These are phyloP conservation scores for Daphne laureola DNA, from an alignment of 441 rosid genomes.

Conservation along the genomic window DNA sequence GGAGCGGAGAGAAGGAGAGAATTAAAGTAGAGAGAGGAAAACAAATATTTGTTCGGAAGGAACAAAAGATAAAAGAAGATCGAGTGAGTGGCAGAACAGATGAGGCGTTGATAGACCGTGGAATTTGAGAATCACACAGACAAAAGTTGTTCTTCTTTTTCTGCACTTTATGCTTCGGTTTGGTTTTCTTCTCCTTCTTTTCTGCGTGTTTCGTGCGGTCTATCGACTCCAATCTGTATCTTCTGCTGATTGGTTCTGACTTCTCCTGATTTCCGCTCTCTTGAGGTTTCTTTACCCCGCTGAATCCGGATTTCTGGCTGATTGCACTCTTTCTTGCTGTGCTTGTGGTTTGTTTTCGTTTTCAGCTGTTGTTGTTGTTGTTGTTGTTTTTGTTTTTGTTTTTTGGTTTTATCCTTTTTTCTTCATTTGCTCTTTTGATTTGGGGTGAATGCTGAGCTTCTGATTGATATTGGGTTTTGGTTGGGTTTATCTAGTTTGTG, in stretches of 20 bases:
- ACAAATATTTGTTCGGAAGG: slow-evolving; percentile 14
- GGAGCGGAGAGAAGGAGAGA: slow-evolving; percentile 13
- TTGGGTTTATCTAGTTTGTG: slow-evolving; percentile 7
- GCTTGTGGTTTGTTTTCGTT: too few relatives aligned
- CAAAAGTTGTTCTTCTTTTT: slow-evolving; percentile 12
- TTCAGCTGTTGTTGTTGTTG: slow-evolving; percentile 3
- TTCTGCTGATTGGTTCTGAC: slow-evolving; percentile 9
- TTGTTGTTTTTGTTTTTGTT: slow-evolving; percentile 2
- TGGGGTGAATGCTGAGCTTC: not conserved
- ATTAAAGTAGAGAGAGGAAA: slow-evolving; percentile 15
- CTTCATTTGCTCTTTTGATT: not conserved
- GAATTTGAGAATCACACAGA: slow-evolving; percentile 59
- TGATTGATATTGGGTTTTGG: slow-evolving; percentile 10
- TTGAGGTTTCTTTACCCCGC: slow-evolving; percentile 12
- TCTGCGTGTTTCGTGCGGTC: slow-evolving; percentile 87
- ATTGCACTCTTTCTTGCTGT: slow-evolving; percentile 2
- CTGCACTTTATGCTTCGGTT: slow-evolving; percentile 14
- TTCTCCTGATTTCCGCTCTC: slow-evolving; percentile 14
- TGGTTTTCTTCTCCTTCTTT: slow-evolving; percentile 10
- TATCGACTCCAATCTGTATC: slow-evolving; percentile 48
- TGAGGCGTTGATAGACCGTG: slow-evolving; percentile 71
- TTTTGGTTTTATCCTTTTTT: not conserved
- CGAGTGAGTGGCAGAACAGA: slow-evolving; percentile 25
- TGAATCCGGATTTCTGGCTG: slow-evolving; percentile 6
- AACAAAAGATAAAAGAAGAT: slow-evolving; percentile 3